Evolutionary conservation across 1,284 basidiomycete species (phyloP).

Genomic region (Cryptococcus wingfieldii): DNA sequence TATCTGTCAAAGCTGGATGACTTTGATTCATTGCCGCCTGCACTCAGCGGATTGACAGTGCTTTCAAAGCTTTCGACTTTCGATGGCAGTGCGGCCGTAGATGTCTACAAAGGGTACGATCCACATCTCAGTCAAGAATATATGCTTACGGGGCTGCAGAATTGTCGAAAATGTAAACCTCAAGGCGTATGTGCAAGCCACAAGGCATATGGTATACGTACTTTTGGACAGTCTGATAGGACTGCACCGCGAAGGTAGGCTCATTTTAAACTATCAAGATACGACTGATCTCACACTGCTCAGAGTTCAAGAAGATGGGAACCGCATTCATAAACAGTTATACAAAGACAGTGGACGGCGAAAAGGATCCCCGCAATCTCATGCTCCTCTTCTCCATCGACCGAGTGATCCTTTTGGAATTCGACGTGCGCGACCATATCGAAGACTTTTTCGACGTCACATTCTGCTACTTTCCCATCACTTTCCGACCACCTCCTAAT

Average conservation of each 20-base stretch:
- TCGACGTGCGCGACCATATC: slow-evolving; percentile 67
- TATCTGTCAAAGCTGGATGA: slow-evolving; percentile 83
- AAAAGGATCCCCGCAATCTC: slow-evolving; percentile 96
- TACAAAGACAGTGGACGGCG: slow-evolving; percentile 76
- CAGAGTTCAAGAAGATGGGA: slow-evolving; percentile 68
- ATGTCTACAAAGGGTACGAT: slow-evolving; percentile 65
- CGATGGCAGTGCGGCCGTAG: slow-evolving; percentile 64
- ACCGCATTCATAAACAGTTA: slow-evolving; percentile 71
- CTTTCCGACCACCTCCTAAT: slow-evolving; percentile 88
- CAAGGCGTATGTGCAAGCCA: slow-evolving; percentile 74
- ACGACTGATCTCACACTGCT: neutral
- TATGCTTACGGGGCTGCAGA: slow-evolving; percentile 50
- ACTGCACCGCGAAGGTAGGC: slow-evolving; percentile 64
- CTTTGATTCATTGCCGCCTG: slow-evolving; percentile 70
- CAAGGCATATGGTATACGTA: slow-evolving; percentile 73
- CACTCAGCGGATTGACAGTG: slow-evolving; percentile 67
- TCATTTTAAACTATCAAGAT: neutral
- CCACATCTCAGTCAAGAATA: neutral
- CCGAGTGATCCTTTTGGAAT: slow-evolving; percentile 78
- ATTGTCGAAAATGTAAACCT: slow-evolving; percentile 75
- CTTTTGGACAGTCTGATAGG: slow-evolving; percentile 78
- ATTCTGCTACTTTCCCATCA: slow-evolving; percentile 99
- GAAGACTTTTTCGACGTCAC: slow-evolving; percentile 91
- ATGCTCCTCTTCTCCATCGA: slow-evolving; percentile 84
- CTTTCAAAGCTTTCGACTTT: slow-evolving; percentile 65